Evolutionary conservation across 495 filamentous ascomycete species (phyloP), one percentile per base, ranked within the genome.

Genomic region (Bacidia gigantensis): DNA sequence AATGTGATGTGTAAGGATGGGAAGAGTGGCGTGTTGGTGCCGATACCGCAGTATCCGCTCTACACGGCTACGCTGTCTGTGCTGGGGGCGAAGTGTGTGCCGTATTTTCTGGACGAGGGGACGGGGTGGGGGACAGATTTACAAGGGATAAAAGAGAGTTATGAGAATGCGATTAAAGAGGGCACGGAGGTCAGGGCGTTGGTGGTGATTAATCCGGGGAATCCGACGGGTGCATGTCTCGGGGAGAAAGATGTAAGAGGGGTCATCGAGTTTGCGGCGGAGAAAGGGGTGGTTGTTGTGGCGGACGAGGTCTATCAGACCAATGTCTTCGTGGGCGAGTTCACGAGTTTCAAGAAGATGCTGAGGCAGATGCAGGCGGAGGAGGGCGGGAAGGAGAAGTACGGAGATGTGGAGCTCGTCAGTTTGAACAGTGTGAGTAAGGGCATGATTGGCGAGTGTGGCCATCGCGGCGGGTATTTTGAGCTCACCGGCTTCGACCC

Each of bases 281-380:
- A 89, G 65, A 78, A 97, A 71, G 81, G 82, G 50, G 76, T 98
- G 14, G 89, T 97, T 12, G 71, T 96, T 39, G 72, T 98, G 39
- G 92, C 93, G 51, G 92, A 98, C 60, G 92, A 98, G 68, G 92
- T 98, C 7, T 98, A 98, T 77, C 92, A 98, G 69, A 97, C 93
- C 62, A 98, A 98, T 66, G 83, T 98, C 58, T 98, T 97, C 70
- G 64, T 81, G 43, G 93, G 93, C 63, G 74, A 89, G 60, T 97
- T 97, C 72, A 79, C 85, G 65, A 89, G 83, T 50, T 97, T 98
- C 80, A 95, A 97, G 72, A 82, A 85, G 61, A 79, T 82, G 32
- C 79, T 98, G 11, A 79, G 89, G 20, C 82, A 84, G 59, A 67
- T 97, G 42, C 93, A 97, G 66, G 20, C 45, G 20, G 5, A n/a